phyloP scores from a whole-genome alignment of 257 asterid species.

The Anisodus acutangulus region DNA sequence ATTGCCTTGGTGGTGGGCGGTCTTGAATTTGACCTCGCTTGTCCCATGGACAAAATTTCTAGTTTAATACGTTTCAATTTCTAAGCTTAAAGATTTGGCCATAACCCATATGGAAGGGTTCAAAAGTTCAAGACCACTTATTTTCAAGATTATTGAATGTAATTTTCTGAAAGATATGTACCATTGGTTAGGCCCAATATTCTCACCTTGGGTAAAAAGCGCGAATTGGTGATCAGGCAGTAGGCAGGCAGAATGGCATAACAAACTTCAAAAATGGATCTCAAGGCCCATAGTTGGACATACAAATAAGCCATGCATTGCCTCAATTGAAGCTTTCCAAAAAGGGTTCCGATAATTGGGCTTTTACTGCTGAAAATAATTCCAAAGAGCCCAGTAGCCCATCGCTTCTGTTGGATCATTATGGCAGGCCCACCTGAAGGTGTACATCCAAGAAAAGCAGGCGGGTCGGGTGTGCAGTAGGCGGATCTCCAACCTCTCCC shows the following conservation, averaged over 20 bases:
- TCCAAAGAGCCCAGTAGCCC: constrained; percentile 50
- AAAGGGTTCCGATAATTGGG: constrained; percentile 33
- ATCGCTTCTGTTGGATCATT: constrained; percentile 45
- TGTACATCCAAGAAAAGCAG: constrained; percentile 46
- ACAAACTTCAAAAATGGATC: constrained; percentile 43
- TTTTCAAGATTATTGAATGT: no score
- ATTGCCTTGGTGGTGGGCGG: no score
- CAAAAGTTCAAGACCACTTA: neutral
- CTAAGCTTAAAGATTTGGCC: neutral
- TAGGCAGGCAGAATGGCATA: constrained; percentile 48
- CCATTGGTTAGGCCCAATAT: neutral
- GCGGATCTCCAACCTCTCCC: constrained; percentile 42
- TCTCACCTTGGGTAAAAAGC: constrained; percentile 42
- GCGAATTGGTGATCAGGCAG: constrained; percentile 42
- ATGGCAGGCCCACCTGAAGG: constrained; percentile 40
- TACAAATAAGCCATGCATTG: constrained; percentile 41
- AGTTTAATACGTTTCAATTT: neutral
- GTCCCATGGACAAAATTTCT: neutral
- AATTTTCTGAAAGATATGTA: neutral
- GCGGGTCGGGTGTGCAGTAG: constrained; percentile 39
- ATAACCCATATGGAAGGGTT: accelerated
- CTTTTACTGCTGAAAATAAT: constrained; percentile 27
- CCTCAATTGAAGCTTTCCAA: constrained; percentile 33
- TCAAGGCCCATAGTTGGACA: constrained; percentile 35
- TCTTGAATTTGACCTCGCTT: neutral